These are phyloP conservation scores for Volvox reticuliferus DNA, from an alignment of 139 green algal genomes.

Conservation along the genomic window DNA sequence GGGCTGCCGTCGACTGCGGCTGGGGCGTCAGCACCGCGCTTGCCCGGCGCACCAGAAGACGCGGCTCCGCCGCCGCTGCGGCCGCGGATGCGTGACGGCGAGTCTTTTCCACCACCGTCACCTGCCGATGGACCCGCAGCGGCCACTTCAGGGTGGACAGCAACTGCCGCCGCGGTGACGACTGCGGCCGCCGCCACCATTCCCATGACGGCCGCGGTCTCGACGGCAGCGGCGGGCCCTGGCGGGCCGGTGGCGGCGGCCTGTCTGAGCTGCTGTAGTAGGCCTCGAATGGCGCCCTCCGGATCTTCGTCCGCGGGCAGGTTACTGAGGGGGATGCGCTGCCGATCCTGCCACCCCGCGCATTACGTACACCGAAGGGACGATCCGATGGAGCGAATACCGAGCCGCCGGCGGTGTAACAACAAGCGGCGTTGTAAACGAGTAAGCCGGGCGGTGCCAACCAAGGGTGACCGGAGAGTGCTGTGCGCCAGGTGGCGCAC, in stretches of 20 bases:
- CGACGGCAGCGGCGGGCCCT: neutral
- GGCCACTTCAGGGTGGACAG: neutral
- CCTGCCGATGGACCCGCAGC: neutral
- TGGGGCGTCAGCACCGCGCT: neutral
- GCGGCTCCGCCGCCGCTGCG: neutral
- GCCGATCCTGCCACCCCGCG: neutral
- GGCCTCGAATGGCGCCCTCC: neutral
- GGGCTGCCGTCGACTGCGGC: neutral
- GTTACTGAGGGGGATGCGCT: neutral
- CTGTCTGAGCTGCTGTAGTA: neutral
- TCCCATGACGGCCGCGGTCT: neutral
- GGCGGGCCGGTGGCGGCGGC: neutral
- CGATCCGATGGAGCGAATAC: too few species aligned
- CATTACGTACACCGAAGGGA: too few species aligned
- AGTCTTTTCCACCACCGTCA: too few species aligned
- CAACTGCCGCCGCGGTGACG: neutral
- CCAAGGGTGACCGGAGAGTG: too few species aligned
- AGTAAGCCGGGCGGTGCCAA: too few species aligned
- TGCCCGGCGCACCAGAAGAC: neutral
- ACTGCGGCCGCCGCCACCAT: slow-evolving; percentile 10
- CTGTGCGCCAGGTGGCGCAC: too few species aligned
- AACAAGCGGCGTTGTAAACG: too few species aligned
- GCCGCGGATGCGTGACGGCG: too few species aligned
- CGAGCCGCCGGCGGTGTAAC: too few species aligned
- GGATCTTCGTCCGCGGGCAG: neutral